Evolutionary conservation across 768 basidiomycete species (phyloP).

Genomic region (Collybia sordida): DNA sequence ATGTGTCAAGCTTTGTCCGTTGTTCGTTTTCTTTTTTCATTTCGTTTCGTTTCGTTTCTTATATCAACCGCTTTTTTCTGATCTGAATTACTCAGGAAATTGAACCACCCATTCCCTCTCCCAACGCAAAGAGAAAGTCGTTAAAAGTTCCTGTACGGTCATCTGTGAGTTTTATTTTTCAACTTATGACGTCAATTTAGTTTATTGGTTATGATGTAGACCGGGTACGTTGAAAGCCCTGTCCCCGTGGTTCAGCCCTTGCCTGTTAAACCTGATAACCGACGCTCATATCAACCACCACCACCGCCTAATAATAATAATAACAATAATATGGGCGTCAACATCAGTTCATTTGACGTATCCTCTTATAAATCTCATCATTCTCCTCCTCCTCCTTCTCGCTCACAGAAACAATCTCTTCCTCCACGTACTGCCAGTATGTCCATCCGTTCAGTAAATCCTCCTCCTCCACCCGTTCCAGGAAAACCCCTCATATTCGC

Average conservation of each 20-base stretch:
- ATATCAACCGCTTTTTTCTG: constrained; percentile 6
- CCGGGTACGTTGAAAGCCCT: background rate
- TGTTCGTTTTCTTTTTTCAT: background rate
- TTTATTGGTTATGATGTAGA: constrained; percentile 6
- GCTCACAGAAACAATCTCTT: too few relatives aligned
- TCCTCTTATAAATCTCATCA: constrained; percentile 3
- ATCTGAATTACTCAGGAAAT: constrained; percentile 4
- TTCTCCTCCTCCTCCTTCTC: too few relatives aligned
- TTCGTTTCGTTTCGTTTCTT: constrained; percentile 10
- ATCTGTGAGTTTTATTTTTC: constrained; percentile 7
- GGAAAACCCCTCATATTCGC: constrained; percentile 66
- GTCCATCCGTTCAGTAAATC: constrained; percentile 8
- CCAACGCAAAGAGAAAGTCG: constrained; percentile 9
- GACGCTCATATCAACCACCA: background rate
- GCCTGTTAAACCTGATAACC: background rate
- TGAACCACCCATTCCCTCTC: constrained; percentile 3
- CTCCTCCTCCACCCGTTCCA: constrained; percentile 21
- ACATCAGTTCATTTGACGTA: constrained; percentile 6
- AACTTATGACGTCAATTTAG: constrained; percentile 6
- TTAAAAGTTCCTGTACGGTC: background rate
- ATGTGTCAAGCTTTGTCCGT: too few relatives aligned
- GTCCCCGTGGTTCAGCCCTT: background rate
- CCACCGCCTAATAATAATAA: background rate
- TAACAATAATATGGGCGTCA: constrained; percentile 6
- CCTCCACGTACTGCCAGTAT: constrained; percentile 22